These are phyloP conservation scores for Coemansia sp. DNA, from an alignment of 192 early-diverging fungal genomes.

Conservation along the genomic window DNA sequence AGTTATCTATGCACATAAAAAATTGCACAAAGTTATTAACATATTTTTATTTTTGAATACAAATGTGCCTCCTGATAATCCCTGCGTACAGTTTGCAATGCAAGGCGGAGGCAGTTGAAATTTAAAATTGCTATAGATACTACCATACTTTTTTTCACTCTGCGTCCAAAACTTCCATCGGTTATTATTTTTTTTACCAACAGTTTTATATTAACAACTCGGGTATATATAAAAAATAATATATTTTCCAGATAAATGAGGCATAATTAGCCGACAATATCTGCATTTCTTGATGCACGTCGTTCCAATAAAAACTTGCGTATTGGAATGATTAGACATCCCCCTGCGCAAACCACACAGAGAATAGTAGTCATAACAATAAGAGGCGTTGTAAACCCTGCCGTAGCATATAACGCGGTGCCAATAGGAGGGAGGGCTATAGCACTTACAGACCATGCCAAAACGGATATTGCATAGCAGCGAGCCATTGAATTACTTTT, in stretches of 20 bases:
- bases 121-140: neutral
- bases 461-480: slow-evolving; percentile 14
- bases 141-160: neutral
- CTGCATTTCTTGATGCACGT: neutral
- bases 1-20: neutral
- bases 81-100: no score
- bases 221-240: no score
- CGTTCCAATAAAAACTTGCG: neutral
- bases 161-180: no score
- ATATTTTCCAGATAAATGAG: no score
- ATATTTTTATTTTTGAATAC: neutral
- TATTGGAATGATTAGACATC: slow-evolving; percentile 3
- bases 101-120: no score
- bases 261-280: no score
- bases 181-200: no score
- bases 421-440: slow-evolving; percentile 23
- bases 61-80: neutral
- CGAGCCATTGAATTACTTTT: slow-evolving; percentile 20
- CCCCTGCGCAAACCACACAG: slow-evolving; percentile 10
- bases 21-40: no score
- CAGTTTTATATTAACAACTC: no score
- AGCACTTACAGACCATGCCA: slow-evolving; percentile 21
- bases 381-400: slow-evolving; percentile 18
- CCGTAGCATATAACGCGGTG: slow-evolving; percentile 15
- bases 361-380: slow-evolving; percentile 3